Base-by-base conservation (phyloP, 345 rosid genomes). In the Microcos paniculata region DNA sequence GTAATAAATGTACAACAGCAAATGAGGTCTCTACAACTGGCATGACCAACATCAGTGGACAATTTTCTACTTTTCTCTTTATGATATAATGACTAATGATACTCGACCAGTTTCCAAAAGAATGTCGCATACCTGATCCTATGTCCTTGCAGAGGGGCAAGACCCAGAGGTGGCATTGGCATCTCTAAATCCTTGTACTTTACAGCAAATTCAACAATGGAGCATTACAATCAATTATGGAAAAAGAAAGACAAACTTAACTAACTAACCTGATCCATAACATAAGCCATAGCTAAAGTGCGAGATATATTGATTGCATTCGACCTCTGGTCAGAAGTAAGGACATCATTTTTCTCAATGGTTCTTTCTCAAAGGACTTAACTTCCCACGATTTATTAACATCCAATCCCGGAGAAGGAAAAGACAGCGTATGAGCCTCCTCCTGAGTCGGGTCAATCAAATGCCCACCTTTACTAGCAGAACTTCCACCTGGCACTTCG, bases 81-180 rank as follows among this genome's bases (percentile, higher is more conserved):
- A 8, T 46, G 23, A 75, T 30, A 33, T 15, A n/a, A 55, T 19
- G 53, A 35, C 51, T 57, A n/a, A n/a, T n/a, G n/a, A n/a, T n/a
- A n/a, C n/a, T n/a, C n/a, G n/a, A n/a, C 30, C 30, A 72, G 43
- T 48, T 13, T 23, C 48, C 5, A 2, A 24, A 31, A 65, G 52
- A 49, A 16, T 3, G 45, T 28, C 51, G 52, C 79, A n/a, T 87
- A 92, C 98, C 97, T 89, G 77, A 88, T 90, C 69, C 75, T 94
- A 72, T 86, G 80, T 58, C 84, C 77, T 73, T 74, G 90, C 43
- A 88, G 62, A 14, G 97, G 92, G 62, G 90, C 84, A 76, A 94
- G 90, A 59, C 94, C 84, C 75, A 86, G 71, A 76, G 97, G 98
- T 72, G 98, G 97, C 96, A 90, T 91, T 55, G 95, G 98, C 94